phyloP scores from a whole-genome alignment of 345 rosid genomes.

The Dipteronia sinensis region DNA sequence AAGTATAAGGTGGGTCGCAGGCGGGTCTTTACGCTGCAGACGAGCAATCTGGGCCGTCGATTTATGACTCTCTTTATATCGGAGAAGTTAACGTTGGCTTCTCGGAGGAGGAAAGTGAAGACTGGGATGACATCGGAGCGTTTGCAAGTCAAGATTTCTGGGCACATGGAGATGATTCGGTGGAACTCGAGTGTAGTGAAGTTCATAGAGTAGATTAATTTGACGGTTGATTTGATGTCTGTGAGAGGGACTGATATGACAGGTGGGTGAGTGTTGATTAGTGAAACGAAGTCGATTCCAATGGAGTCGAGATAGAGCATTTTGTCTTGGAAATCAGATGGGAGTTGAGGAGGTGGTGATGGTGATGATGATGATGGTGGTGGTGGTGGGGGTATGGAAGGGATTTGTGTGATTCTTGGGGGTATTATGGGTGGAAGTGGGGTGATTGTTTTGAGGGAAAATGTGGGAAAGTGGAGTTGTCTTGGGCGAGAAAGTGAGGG shows the following conservation, averaged over 20 bases:
- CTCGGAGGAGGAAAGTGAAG: slow-evolving; percentile 93
- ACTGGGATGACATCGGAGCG: slow-evolving; percentile 49
- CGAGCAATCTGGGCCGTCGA: slow-evolving; percentile 83
- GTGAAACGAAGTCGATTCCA: slow-evolving; percentile 70
- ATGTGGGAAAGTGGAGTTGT: slow-evolving; percentile 43
- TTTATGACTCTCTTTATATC: slow-evolving; percentile 57
- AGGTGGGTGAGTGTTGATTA: slow-evolving; percentile 53
- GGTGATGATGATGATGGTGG: slow-evolving; percentile 13
- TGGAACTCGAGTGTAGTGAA: slow-evolving; percentile 62
- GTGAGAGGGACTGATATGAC: slow-evolving; percentile 52
- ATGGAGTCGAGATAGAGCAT: slow-evolving; percentile 76
- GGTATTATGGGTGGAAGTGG: slow-evolving; percentile 50
- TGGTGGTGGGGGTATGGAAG: slow-evolving; percentile 23
- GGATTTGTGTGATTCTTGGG: slow-evolving; percentile 31
- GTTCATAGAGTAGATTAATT: slow-evolving; percentile 54
- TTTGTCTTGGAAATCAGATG: slow-evolving; percentile 61
- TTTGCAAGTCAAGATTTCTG: slow-evolving; percentile 51
- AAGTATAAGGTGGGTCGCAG: slow-evolving; percentile 81
- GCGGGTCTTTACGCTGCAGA: slow-evolving; percentile 56
- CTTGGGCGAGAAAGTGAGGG: slow-evolving; percentile 47
- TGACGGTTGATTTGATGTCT: slow-evolving; percentile 62
- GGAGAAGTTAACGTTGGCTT: slow-evolving; percentile 57
- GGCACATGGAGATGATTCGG: slow-evolving; percentile 79
- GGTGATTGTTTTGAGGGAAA: slow-evolving; percentile 51
- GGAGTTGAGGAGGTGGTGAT: slow-evolving; percentile 18